Percentiles rank a stretch among this genome's conserved stretches.
Evolutionary conservation across 345 rosid genomes (phyloP).

Genomic region (Gossypium longicalyx): DNA sequence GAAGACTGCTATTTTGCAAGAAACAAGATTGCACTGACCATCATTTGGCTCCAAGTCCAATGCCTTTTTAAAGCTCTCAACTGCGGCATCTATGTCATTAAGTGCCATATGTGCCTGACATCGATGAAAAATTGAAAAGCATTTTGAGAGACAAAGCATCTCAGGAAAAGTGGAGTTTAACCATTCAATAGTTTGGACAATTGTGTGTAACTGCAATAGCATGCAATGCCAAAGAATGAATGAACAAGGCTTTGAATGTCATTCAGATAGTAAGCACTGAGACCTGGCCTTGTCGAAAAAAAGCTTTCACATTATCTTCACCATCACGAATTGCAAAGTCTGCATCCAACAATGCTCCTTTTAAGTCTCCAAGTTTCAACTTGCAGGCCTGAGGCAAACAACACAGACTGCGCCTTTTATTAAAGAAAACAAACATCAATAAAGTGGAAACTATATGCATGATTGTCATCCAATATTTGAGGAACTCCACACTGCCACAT

Average conservation of each 20-base stretch:
- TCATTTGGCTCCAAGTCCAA: slow-evolving; percentile 61
- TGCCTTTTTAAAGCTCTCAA: slow-evolving; percentile 62
- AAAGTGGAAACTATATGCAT: not conserved
- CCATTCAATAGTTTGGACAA: not conserved
- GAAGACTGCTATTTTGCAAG: not conserved
- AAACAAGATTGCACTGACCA: slow-evolving; percentile 29
- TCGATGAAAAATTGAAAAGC: not conserved
- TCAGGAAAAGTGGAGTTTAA: not conserved
- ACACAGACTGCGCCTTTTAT: not conserved
- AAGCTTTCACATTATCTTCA: slow-evolving; percentile 59
- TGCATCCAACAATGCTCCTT: slow-evolving; percentile 57
- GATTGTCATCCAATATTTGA: not conserved
- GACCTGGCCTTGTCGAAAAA: slow-evolving; percentile 73
- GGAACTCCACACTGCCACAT: not conserved
- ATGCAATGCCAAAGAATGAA: not conserved
- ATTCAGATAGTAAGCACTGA: not conserved
- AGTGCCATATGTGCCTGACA: slow-evolving; percentile 60
- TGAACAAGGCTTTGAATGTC: not conserved
- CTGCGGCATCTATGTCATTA: slow-evolving; percentile 57
- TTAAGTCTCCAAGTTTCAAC: slow-evolving; percentile 48
- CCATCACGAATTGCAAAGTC: slow-evolving; percentile 62
- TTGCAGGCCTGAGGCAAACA: slow-evolving; percentile 46
- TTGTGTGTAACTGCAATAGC: not conserved
- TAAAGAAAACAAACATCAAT: not conserved
- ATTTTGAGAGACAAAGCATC: not conserved